Percentiles rank a stretch among this genome's conserved stretches.
phyloP scores from a whole-genome alignment of 1,284 basidiomycete species.

The Tylopilus sp. region DNA sequence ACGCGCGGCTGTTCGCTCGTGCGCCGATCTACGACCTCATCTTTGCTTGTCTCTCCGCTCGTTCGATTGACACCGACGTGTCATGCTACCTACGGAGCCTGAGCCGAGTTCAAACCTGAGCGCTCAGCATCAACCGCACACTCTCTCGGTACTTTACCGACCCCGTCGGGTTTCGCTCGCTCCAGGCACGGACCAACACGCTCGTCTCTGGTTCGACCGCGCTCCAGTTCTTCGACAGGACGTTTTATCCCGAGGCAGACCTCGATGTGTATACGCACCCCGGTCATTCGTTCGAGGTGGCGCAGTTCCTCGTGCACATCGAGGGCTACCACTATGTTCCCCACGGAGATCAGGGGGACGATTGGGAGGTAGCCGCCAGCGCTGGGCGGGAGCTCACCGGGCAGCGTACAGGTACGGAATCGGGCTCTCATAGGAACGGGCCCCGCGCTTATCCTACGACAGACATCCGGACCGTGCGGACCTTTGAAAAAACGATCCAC shows the following conservation, averaged over 20 bases:
- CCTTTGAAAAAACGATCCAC: slow-evolving; percentile 10
- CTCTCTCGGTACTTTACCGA: slow-evolving; percentile 24
- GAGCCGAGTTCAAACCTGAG: slow-evolving; percentile 14
- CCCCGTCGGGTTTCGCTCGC: slow-evolving; percentile 38
- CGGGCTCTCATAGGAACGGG: no score
- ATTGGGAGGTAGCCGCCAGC: slow-evolving; percentile 10
- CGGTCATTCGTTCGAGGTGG: slow-evolving; percentile 24
- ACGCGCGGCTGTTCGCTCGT: slow-evolving; percentile 7
- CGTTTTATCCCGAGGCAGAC: slow-evolving; percentile 34
- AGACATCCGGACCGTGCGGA: slow-evolving; percentile 12
- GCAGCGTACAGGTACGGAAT: slow-evolving; percentile 6
- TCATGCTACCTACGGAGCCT: slow-evolving; percentile 2
- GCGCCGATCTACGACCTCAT: slow-evolving; percentile 21
- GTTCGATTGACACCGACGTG: slow-evolving; percentile 16
- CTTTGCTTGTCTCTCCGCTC: slow-evolving; percentile 15
- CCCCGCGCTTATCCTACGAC: slow-evolving; percentile 1
- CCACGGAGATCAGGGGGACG: neutral
- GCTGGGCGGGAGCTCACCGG: neutral
- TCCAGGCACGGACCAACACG: slow-evolving; percentile 41
- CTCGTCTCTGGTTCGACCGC: slow-evolving; percentile 49
- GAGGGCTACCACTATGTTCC: neutral
- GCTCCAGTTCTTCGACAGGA: slow-evolving; percentile 45
- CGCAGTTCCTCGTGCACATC: slow-evolving; percentile 23
- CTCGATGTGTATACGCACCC: slow-evolving; percentile 41
- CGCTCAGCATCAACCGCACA: slow-evolving; percentile 25